Percentiles rank a stretch among this genome's conserved stretches.
These are phyloP conservation scores for Somion occarium DNA, from an alignment of 1,284 basidiomycete genomes.

Conservation along the genomic window DNA sequence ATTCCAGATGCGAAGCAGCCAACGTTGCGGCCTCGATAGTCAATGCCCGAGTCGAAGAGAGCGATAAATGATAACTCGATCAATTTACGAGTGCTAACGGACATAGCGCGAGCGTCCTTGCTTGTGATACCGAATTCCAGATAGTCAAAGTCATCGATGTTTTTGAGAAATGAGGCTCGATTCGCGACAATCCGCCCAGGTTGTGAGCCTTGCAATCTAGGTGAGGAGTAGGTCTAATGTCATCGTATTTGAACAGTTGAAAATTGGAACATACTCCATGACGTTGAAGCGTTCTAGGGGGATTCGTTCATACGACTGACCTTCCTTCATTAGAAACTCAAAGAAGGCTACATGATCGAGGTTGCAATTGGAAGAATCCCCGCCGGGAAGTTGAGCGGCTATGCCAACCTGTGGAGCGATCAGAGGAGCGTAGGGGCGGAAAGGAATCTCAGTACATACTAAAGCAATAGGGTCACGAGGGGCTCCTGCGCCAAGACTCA, in stretches of 20 bases:
- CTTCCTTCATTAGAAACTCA: constrained; percentile 31
- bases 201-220: constrained; percentile 23
- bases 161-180: constrained; percentile 34
- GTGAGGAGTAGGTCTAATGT: neutral
- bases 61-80: constrained; percentile 35
- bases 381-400: constrained; percentile 34
- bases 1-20: constrained; percentile 30
- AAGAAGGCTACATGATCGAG: constrained; percentile 33
- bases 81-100: constrained; percentile 31
- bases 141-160: constrained; percentile 32
- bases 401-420: constrained; percentile 32
- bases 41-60: constrained; percentile 37
- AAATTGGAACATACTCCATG: constrained; percentile 22
- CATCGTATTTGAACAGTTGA: neutral
- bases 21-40: constrained; percentile 33
- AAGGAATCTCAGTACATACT: no score
- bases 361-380: constrained; percentile 22
- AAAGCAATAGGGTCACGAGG: no score
- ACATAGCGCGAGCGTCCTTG: constrained; percentile 33
- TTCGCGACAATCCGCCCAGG: constrained; percentile 25
- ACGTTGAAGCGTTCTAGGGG: constrained; percentile 31
- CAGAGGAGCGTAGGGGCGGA: no score
- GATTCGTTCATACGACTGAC: constrained; percentile 31
- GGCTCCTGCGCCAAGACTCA: no score
- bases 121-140: constrained; percentile 35